Evolutionary conservation across 495 filamentous ascomycete species (phyloP), one percentile per base, ranked within the genome.

Genomic region (Penicillium flavigenum): DNA sequence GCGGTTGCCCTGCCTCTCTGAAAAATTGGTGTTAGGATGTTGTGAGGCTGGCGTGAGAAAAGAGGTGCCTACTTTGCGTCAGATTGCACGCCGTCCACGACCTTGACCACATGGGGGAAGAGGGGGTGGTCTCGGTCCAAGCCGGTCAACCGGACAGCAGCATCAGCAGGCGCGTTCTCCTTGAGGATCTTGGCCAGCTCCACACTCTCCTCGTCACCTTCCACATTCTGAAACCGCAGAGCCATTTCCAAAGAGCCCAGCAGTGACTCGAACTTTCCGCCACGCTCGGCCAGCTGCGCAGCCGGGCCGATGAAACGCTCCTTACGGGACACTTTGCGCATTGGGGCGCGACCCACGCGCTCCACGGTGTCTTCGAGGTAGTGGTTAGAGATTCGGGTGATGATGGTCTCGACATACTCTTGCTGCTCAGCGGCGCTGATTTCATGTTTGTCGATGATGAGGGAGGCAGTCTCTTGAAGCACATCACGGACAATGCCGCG

Each of bases 251-350:
- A 78, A 41, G 88, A 87, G 46, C 83, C 87, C 51, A 96, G 66
- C 26, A 96, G 75, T 4, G 81, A 83, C n/a, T 82, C 74, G 61
- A 81, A 84, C 64, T 87, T 83, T 70, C 87, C 78, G 46, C 87
- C 89, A 31, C 80, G 74, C 78, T 96, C 90, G 24, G 89, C 90
- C 26, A 96, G 80, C 64, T 92, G 85, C 16, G 89, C 82, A 14
- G 92, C 92, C 22, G 94, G 94, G 59, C 90, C 92, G 71, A 98
- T 88, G 79, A 98, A 95, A 36, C 94, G 90, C 73, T 98, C 94
- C 72, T 91, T 90, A 68, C 91, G 88, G 55, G 86, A 85, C 14
- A 98, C 81, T 81, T 98, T 98, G 71, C 94, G 85, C 55, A 98
- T 75, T 10, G 94, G 94, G 41, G 93, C 94, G 68, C 94, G 93